Conservation (phyloP, 495 filamentous ascomycete genomes). For the Hypoxylon lienhwacheense region DNA sequence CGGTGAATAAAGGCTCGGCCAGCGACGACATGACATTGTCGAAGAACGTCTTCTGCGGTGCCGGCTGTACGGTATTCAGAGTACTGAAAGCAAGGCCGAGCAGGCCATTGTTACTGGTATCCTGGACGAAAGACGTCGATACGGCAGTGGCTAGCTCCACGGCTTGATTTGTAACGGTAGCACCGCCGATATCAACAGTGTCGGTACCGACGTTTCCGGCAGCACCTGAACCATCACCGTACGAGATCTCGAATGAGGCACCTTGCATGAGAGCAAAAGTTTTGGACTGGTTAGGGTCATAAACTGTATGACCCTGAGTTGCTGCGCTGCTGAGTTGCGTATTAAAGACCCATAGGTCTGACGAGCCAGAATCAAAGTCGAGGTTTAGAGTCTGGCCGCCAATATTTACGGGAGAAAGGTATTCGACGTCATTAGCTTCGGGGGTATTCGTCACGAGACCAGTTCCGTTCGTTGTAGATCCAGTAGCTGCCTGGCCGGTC, state of each 20-base stretch:
- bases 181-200: slow-evolving; percentile 72
- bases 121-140: slow-evolving; percentile 63
- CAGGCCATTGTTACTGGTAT: slow-evolving; percentile 68
- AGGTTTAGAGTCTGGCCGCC: slow-evolving; percentile 74
- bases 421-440: slow-evolving; percentile 65
- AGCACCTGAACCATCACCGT: slow-evolving; percentile 73
- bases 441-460: slow-evolving; percentile 65
- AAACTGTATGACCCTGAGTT: slow-evolving; percentile 60
- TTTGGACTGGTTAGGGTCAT: slow-evolving; percentile 61
- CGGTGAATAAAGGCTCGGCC: slow-evolving; percentile 70
- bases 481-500: slow-evolving; percentile 11
- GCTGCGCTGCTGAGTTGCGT: slow-evolving; percentile 53
- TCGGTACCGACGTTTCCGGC: slow-evolving; percentile 71
- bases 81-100: slow-evolving; percentile 75
- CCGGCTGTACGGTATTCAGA: slow-evolving; percentile 71
- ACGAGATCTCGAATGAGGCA: slow-evolving; percentile 65
- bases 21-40: slow-evolving; percentile 69
- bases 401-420: slow-evolving; percentile 69
- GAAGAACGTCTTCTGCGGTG: slow-evolving; percentile 76
- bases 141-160: slow-evolving; percentile 71
- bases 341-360: slow-evolving; percentile 86
- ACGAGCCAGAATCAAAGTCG: slow-evolving; percentile 82
- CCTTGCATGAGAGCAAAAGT: slow-evolving; percentile 50
- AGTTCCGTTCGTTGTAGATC: slow-evolving; percentile 38
- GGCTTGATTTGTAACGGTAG: slow-evolving; percentile 64